Percentiles rank a stretch among this genome's conserved stretches.
Conservation (phyloP, 2,329 filamentous ascomycete species). For the Beauveria rudraprayagi region DNA sequence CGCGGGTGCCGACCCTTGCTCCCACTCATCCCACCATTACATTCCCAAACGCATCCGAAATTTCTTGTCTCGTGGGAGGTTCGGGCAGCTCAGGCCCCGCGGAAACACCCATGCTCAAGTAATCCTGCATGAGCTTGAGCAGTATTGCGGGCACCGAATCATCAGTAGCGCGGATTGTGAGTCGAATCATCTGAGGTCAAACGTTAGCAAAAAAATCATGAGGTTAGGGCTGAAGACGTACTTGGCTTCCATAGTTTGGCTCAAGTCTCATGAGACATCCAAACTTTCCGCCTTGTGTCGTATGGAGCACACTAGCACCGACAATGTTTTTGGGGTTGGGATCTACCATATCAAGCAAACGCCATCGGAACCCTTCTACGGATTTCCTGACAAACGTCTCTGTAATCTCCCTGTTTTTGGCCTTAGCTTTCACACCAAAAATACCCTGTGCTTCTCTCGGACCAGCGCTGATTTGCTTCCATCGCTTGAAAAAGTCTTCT, state of each 20-base stretch:
- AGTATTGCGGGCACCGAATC: constrained; percentile 76
- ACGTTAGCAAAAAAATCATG: constrained; percentile 15
- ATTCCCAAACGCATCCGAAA: constrained; percentile 47
- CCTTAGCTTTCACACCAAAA: constrained; percentile 56
- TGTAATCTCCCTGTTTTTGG: constrained; percentile 53
- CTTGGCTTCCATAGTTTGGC: constrained; percentile 86
- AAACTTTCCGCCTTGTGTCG: constrained; percentile 77
- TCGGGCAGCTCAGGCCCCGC: constrained; percentile 31
- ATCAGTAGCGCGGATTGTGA: constrained; percentile 90
- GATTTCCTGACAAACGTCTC: constrained; percentile 62
- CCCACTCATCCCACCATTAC: constrained; percentile 38
- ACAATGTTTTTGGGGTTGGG: constrained; percentile 92
- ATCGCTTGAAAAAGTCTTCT: constrained; percentile 97
- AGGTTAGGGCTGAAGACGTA: constrained; percentile 36
- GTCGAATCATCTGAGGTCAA: constrained; percentile 72
- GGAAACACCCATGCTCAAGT: constrained; percentile 51
- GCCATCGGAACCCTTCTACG: constrained; percentile 84
- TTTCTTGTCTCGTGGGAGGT: constrained; percentile 39
- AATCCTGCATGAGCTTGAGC: constrained; percentile 80
- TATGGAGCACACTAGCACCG: constrained; percentile 80
- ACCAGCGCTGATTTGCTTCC: constrained; percentile 93
- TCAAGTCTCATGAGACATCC: constrained; percentile 89
- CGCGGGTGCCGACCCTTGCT: not conserved
- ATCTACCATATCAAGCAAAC: constrained; percentile 75
- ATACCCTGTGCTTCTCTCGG: constrained; percentile 84